phyloP scores from a whole-genome alignment of 352 stramenopile genomes.

The Pythium apleroticum region DNA sequence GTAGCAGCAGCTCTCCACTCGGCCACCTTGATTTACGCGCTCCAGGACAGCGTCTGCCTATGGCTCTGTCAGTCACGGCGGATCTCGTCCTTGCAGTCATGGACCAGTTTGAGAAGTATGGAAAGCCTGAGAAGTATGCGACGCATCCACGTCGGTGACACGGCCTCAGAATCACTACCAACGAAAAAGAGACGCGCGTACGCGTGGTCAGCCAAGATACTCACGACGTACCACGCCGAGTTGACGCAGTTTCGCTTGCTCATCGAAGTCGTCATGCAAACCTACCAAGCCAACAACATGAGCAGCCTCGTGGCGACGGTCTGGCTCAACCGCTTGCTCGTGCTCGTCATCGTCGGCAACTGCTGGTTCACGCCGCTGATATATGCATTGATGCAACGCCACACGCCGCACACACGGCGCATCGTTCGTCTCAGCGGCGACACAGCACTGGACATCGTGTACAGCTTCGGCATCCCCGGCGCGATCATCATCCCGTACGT shows the following conservation, averaged over 20 bases:
- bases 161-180: too few species aligned
- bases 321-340: constrained; percentile 20
- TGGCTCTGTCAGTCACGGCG: too few species aligned
- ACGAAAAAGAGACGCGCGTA: too few species aligned
- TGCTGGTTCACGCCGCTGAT: constrained; percentile 26
- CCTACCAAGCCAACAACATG: constrained; percentile 22
- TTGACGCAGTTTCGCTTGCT: neutral
- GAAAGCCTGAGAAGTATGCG: too few species aligned
- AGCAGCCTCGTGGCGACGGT: constrained; percentile 10
- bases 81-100: too few species aligned
- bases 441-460: constrained; percentile 17
- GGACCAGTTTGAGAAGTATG: too few species aligned
- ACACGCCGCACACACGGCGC: constrained; percentile 3
- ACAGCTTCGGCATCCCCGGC: constrained; percentile 18
- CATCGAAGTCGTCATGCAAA: constrained; percentile 19
- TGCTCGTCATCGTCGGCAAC: constrained; percentile 11
- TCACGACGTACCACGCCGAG: neutral
- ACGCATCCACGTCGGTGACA: too few species aligned
- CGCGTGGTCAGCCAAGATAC: too few species aligned
- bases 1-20: too few species aligned
- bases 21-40: too few species aligned
- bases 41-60: too few species aligned
- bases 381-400: constrained; percentile 3
- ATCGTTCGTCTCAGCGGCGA: constrained; percentile 9
- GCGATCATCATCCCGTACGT: constrained; percentile 15